Conservation (phyloP, 2,329 filamentous ascomycete species). For the Phaeoacremonium minimum region DNA sequence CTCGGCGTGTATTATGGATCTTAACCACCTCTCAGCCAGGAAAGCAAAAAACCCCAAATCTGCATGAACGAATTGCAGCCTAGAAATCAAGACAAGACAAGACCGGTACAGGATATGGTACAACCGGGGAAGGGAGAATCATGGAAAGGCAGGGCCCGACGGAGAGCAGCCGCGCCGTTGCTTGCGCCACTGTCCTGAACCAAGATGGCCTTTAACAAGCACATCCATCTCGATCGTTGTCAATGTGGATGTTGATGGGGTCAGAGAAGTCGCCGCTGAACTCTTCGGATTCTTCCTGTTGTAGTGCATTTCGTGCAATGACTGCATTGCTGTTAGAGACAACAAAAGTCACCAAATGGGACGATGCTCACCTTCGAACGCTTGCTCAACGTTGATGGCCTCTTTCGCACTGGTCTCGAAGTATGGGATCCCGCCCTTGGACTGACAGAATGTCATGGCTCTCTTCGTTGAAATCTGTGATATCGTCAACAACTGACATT, state of each 20-base stretch:
- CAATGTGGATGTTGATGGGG: slow-evolving; percentile 96
- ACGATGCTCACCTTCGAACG: slow-evolving; percentile 55
- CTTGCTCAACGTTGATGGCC: slow-evolving; percentile 92
- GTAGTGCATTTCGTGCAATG: slow-evolving; percentile 90
- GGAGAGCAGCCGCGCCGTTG: too few relatives aligned
- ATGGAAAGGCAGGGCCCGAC: too few relatives aligned
- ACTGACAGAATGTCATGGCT: slow-evolving; percentile 95
- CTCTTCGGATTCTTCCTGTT: slow-evolving; percentile 96
- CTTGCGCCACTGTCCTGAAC: too few relatives aligned
- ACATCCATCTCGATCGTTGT: slow-evolving; percentile 89
- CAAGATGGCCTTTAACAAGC: slow-evolving; percentile 74
- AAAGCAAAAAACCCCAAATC: too few relatives aligned
- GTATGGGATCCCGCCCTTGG: slow-evolving; percentile 95
- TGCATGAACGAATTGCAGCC: too few relatives aligned
- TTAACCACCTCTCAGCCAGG: too few relatives aligned
- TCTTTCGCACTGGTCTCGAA: slow-evolving; percentile 99
- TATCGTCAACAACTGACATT: slow-evolving; percentile 12
- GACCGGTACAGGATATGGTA: too few relatives aligned
- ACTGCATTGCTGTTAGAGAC: slow-evolving; percentile 51
- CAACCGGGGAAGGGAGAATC: too few relatives aligned
- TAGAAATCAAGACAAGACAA: too few relatives aligned
- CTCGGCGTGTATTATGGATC: too few relatives aligned
- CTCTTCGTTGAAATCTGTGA: slow-evolving; percentile 84
- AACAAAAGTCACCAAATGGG: too few relatives aligned
- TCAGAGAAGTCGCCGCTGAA: slow-evolving; percentile 97